These are phyloP conservation scores for Cyberlindnera japonica DNA, from an alignment of 805 yeast species.

Conservation along the genomic window DNA sequence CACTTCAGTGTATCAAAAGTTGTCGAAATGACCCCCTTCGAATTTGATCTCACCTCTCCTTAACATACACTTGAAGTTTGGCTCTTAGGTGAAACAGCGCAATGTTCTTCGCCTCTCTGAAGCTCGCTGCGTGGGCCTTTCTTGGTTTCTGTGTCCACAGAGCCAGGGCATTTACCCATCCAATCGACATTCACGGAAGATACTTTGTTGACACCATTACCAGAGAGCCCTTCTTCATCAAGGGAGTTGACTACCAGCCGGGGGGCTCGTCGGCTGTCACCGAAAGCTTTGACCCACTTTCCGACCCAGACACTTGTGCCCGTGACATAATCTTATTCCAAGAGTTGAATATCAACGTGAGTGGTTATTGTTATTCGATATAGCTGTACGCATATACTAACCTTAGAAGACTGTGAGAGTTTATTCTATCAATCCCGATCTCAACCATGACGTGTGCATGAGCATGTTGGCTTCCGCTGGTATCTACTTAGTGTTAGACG, in stretches of 20 bases:
- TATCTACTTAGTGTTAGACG: slow-evolving; percentile 86
- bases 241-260: slow-evolving; percentile 94
- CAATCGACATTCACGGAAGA: slow-evolving; percentile 64
- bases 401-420: slow-evolving; percentile 86
- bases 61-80: background rate
- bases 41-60: background rate
- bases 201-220: slow-evolving; percentile 76
- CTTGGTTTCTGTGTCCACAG: background rate
- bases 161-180: slow-evolving; percentile 43
- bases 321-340: slow-evolving; percentile 82
- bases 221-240: slow-evolving; percentile 69
- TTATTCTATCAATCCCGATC: slow-evolving; percentile 77
- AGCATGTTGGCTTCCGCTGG: slow-evolving; percentile 87
- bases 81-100: background rate
- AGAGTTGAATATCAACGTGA: slow-evolving; percentile 77
- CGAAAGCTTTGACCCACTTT: slow-evolving; percentile 63
- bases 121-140: background rate
- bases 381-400: no score
- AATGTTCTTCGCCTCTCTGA: slow-evolving; percentile 1
- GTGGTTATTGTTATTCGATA: no score
- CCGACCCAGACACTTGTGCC: slow-evolving; percentile 68
- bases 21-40: background rate
- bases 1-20: background rate
- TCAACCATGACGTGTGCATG: slow-evolving; percentile 90
- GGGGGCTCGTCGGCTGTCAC: slow-evolving; percentile 84